Conservation (phyloP, 176 grass and related monocot species). For the Neostapfia colusana region DNA sequence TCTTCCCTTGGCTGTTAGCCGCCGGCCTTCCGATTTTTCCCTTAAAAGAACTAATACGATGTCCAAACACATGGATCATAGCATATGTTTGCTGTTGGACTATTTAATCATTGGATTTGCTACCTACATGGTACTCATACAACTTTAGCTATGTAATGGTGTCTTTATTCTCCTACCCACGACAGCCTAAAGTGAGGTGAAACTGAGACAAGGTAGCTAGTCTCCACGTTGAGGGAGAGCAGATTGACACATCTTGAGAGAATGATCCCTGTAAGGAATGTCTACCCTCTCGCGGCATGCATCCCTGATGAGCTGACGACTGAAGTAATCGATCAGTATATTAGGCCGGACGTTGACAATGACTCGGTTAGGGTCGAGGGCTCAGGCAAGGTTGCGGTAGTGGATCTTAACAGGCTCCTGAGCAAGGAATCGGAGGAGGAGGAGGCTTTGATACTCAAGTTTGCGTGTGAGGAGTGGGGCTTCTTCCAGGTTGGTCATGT, state of each 20-base stretch:
- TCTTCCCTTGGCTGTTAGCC: too few relatives aligned
- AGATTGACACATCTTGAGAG: background rate
- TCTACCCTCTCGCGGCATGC: conserved; percentile 18
- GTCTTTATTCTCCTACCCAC: too few relatives aligned
- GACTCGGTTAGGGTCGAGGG: background rate
- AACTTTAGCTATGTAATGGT: too few relatives aligned
- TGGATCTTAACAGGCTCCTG: conserved; percentile 42
- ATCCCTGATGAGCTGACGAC: background rate
- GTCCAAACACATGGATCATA: too few relatives aligned
- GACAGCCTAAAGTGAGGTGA: too few relatives aligned
- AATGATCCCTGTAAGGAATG: conserved; percentile 38
- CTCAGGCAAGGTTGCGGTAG: conserved; percentile 24
- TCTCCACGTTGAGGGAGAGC: background rate
- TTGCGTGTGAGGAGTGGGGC: conserved; percentile 58
- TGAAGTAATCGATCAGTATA: background rate
- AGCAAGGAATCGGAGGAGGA: background rate
- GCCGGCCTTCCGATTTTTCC: too few relatives aligned
- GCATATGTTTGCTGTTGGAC: too few relatives aligned
- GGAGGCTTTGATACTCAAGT: conserved; percentile 37
- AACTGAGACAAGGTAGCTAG: too few relatives aligned
- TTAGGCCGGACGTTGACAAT: background rate
- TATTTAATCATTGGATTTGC: too few relatives aligned
- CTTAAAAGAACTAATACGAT: too few relatives aligned
- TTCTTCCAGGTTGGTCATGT: conserved; percentile 52
- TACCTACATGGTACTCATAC: too few relatives aligned